Evolutionary conservation across 106 monocot species (phyloP).

Genomic region (Chionographis japonica): DNA sequence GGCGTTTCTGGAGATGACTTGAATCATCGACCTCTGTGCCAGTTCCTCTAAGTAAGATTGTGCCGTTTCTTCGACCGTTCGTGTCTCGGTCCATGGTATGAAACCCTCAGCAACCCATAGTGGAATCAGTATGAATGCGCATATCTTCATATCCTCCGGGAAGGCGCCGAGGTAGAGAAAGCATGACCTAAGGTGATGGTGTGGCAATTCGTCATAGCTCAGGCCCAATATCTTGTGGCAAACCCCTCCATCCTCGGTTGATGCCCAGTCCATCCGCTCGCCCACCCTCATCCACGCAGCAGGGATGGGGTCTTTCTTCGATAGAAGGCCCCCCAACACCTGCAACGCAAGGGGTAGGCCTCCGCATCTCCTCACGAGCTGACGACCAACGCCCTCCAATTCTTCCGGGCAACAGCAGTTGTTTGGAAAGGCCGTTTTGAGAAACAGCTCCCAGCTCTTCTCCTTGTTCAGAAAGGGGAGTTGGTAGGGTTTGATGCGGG

Average conservation of each 20-base stretch:
- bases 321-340: constrained; percentile 21
- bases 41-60: constrained; percentile 11
- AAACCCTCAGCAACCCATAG: constrained; percentile 36
- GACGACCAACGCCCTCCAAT: not conserved
- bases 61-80: constrained; percentile 2
- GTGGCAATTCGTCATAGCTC: constrained; percentile 12
- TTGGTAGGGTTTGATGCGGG: no score
- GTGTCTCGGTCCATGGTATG: not conserved
- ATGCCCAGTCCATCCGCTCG: constrained; percentile 3
- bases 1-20: no score
- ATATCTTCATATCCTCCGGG: constrained; percentile 10
- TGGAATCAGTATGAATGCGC: not conserved
- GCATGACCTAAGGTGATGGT: constrained; percentile 2
- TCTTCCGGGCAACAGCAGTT: not conserved
- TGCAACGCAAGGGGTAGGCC: constrained; percentile 27
- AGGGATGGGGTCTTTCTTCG: not conserved
- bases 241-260: not conserved
- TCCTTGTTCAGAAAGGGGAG: no score
- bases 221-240: not conserved
- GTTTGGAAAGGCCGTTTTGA: constrained; percentile 14
- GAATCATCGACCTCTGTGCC: constrained; percentile 7
- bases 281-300: constrained; percentile 5
- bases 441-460: constrained; percentile 1
- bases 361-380: constrained; percentile 12
- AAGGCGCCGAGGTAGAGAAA: constrained; percentile 8